Percentiles rank a stretch among this genome's conserved stretches.
These are phyloP conservation scores for Raffaelea deltoideospora DNA, from an alignment of 2,329 filamentous ascomycete genomes.

Conservation along the genomic window DNA sequence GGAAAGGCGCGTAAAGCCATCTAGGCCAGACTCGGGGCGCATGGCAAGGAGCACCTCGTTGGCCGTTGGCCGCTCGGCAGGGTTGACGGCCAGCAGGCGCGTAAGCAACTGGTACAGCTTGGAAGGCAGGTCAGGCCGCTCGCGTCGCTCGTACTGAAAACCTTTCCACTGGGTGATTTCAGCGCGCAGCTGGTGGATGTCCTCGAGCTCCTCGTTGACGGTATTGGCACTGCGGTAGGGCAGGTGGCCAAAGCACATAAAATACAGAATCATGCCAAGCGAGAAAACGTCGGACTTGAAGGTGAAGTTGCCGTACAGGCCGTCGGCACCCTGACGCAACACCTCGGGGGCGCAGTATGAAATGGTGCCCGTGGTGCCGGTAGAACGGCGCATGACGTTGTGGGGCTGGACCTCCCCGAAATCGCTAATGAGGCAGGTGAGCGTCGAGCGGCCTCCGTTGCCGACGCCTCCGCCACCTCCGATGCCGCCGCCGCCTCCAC, in stretches of 20 bases:
- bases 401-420: slow-evolving; percentile 93
- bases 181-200: slow-evolving; percentile 66
- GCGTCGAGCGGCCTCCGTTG: too few species aligned
- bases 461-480: background rate
- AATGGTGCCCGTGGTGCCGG: slow-evolving; percentile 87
- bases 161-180: slow-evolving; percentile 84
- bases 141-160: slow-evolving; percentile 61
- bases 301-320: slow-evolving; percentile 80
- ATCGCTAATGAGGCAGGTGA: slow-evolving; percentile 82
- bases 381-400: slow-evolving; percentile 68
- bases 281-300: slow-evolving; percentile 98
- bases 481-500: slow-evolving; percentile 20
- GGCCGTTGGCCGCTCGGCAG: slow-evolving; percentile 63
- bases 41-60: slow-evolving; percentile 72
- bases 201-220: slow-evolving; percentile 81
- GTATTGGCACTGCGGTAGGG: slow-evolving; percentile 76
- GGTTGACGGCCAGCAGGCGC: slow-evolving; percentile 62
- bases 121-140: slow-evolving; percentile 69
- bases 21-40: slow-evolving; percentile 40
- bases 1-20: background rate
- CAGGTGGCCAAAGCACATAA: slow-evolving; percentile 84
- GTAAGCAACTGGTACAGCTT: slow-evolving; percentile 77
- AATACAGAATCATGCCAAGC: slow-evolving; percentile 94
- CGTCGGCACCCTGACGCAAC: slow-evolving; percentile 50
- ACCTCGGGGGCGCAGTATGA: slow-evolving; percentile 97